Evolutionary conservation across 108 stramenopile species (phyloP).

Genomic region (Chaetoceros tenuissimus): DNA sequence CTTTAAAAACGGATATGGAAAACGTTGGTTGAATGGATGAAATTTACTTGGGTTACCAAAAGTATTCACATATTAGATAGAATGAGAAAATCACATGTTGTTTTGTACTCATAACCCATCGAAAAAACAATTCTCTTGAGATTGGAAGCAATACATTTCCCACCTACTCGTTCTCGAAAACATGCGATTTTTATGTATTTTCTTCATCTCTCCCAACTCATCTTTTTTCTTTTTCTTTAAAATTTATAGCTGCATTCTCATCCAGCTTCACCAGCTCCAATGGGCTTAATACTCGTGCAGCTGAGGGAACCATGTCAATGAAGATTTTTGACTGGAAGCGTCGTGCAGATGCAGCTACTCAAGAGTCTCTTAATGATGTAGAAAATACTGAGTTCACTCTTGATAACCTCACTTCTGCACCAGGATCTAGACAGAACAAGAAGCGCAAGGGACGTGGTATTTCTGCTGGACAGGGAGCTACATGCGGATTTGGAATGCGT

Average conservation of each 20-base stretch:
- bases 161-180: too few relatives aligned
- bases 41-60: too few relatives aligned
- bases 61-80: too few relatives aligned
- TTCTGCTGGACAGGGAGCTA: slow-evolving; percentile 93
- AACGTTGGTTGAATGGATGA: too few relatives aligned
- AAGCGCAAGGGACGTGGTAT: slow-evolving; percentile 95
- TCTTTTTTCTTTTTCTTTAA: background rate
- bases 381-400: slow-evolving; percentile 65
- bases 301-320: slow-evolving; percentile 52
- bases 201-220: background rate
- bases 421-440: slow-evolving; percentile 72
- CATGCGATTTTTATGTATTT: background rate
- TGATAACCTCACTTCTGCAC: slow-evolving; percentile 68
- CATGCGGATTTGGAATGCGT: slow-evolving; percentile 96
- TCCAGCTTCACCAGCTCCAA: slow-evolving; percentile 40
- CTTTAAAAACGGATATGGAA: too few relatives aligned
- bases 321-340: slow-evolving; percentile 96
- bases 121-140: too few relatives aligned
- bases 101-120: too few relatives aligned
- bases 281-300: slow-evolving; percentile 11
- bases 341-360: slow-evolving; percentile 67
- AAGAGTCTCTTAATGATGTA: slow-evolving; percentile 46
- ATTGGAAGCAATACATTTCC: too few relatives aligned
- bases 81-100: too few relatives aligned
- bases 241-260: slow-evolving; percentile 15